Base-by-base conservation (phyloP, 495 filamentous ascomycete genomes). In the Podospora conica region DNA sequence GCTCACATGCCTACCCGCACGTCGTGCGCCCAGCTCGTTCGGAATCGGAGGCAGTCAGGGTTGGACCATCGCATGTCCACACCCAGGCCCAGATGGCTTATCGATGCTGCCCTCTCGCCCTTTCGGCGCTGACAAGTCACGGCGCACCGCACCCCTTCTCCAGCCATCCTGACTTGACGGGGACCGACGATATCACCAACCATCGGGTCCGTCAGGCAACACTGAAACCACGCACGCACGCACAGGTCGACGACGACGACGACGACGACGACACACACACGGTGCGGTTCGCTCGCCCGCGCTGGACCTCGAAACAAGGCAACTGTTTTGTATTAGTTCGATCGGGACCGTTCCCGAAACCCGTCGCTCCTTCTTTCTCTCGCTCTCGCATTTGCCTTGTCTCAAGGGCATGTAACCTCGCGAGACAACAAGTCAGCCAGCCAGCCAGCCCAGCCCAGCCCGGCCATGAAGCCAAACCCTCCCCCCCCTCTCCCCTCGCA, bases 31-130 rank as follows among this genome's bases (percentile, higher is more conserved):
- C 60, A 58, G 54, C 54, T 28, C 54, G 54, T 7, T 61, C 28
- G 62, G 62, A 61, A 29, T 55, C 60, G 54, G 55, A 64, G 27
- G 40, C 40, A 48, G 40, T 48, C 55, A 57, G 55, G 55, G 55
- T 57, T 57, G 55, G 25, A 57, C 55, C 55, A 48, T 48, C 40
- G 40, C 55, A 12, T 25, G 55, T 57, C 22, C 11, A 57, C 55
- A 24, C 22, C 18, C 54, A 9, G 40, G 40, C 40, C n/a, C 55
- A 57, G 55, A 57, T 24, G 55, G 55, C 55, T 57, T 57, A 24
- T 57, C 21, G 25, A 57, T 48, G 40, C 40, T n/a, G 40, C 40
- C 40, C 40, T 48, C 40, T 7, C 20, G 48, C 12, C 48, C 55
- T 57, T 22, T 57, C 55, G 18, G 22, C 55, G 21, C 55, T 23